A percentile compares a stretch with the other conserved stretches of the same genome.
phyloP scores from a whole-genome alignment of 176 grass and related monocot genomes.

The Paspalum notatum region DNA sequence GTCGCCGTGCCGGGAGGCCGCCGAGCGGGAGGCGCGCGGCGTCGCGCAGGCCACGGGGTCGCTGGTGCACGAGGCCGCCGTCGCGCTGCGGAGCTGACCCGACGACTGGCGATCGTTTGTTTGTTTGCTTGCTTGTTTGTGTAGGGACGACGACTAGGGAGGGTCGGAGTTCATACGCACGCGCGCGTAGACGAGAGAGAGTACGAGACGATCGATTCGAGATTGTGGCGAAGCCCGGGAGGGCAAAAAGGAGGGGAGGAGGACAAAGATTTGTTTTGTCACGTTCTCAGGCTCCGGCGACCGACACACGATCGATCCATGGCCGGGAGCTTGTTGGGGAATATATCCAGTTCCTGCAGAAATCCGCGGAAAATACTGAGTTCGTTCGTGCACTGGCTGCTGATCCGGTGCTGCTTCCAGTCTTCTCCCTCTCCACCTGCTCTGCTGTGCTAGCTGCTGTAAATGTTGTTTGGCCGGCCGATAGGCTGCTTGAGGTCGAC shows the following conservation, averaged over 20 bases:
- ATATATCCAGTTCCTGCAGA: constrained; percentile 31
- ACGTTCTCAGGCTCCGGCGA: constrained; percentile 22
- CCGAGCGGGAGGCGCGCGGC: constrained; percentile 49
- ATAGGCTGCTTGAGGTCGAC: constrained; percentile 16
- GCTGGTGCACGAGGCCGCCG: constrained; percentile 55
- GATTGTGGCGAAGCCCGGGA: constrained; percentile 16
- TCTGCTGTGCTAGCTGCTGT: background rate
- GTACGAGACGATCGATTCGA: background rate
- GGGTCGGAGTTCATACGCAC: background rate
- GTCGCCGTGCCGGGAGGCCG: constrained; percentile 29
- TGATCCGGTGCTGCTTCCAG: background rate
- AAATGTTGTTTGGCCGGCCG: background rate
- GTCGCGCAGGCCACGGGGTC: constrained; percentile 57
- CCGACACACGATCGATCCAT: too few species aligned
- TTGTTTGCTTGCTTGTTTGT: background rate
- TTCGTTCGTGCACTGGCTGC: constrained; percentile 39
- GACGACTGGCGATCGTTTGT: background rate
- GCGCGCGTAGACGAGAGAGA: background rate
- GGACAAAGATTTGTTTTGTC: background rate
- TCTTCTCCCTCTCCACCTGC: background rate
- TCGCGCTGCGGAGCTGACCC: constrained; percentile 57
- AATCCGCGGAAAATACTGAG: background rate
- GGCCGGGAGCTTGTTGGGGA: constrained; percentile 23
- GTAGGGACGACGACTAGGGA: too few species aligned
- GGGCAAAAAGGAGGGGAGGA: constrained; percentile 14